Base-by-base conservation (phyloP, 2,329 filamentous ascomycete species). In the Sclerotinia borealis region DNA sequence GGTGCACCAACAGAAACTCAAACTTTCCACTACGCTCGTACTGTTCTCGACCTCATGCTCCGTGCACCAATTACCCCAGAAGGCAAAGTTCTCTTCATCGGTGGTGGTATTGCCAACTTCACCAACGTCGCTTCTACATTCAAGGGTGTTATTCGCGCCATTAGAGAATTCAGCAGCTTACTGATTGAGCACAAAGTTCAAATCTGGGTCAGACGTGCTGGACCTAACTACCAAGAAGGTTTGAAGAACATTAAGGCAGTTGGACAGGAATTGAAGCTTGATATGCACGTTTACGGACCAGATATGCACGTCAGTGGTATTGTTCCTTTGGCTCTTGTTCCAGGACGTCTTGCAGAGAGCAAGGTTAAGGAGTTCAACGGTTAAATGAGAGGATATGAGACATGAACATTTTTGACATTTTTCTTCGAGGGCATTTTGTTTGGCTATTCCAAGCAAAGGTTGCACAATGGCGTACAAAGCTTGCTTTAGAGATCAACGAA, bases 41-140 rank as follows among this genome's bases (percentile, higher is more conserved):
- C 95, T 36, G 92, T 99, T 68, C 85, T 99, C 68, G 95, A 99
- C 78, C 87, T 99, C 69, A 96, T 99, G 91, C 90, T 99, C 72
- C 91, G 95, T 71, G 89, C 93, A 63, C 93, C 95, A 64, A 79
- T 86, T 76, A 83, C 86, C 78, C 85, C 91, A 66, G 89, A 97
- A 75, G 95, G 95, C 83, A 99, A 98, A 86, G 92, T 99, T 61
- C 89, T 99, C 70, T 99, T 99, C 86, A 98, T 99, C 71, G 95
- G 95, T 79, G 95, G 95, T 82, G 95, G 95, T 85, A 99, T 99
- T 85, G 95, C 95, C 85, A 99, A 99, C 89, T 99, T 99, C 84
- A 99, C 95, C 84, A 99, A 98, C 81, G 95, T 99, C 62, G 95
- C 95, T 66, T 95, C 90, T 73, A 99, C 95, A 69, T 99, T 99